phyloP scores from a whole-genome alignment of 805 yeast species.

The Clavispora asparagi region DNA sequence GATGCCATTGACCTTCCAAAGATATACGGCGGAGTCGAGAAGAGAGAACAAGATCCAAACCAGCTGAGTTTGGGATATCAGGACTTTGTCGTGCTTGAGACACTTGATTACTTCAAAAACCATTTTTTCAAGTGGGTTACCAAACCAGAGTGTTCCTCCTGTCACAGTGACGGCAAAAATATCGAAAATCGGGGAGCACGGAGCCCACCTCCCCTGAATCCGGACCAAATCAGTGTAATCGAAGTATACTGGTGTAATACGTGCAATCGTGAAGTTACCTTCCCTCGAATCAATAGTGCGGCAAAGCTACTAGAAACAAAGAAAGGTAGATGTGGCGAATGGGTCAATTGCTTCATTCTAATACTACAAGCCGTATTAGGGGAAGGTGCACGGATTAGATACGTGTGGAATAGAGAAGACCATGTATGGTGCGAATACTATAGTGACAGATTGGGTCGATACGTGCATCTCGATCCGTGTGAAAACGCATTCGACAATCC shows the following conservation, averaged over 20 bases:
- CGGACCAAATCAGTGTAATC: conserved; percentile 45
- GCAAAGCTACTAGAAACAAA: conserved; percentile 54
- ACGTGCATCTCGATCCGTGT: conserved; percentile 90
- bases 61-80: conserved; percentile 21
- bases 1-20: conserved; percentile 56
- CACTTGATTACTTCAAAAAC: conserved; percentile 51
- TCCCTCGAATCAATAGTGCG: conserved; percentile 76
- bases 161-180: conserved; percentile 39
- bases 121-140: conserved; percentile 84
- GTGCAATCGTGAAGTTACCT: conserved; percentile 49
- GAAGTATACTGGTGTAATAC: conserved; percentile 60
- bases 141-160: conserved; percentile 53
- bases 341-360: conserved; percentile 81
- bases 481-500: conserved; percentile 86
- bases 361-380: conserved; percentile 61
- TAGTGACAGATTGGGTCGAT: conserved; percentile 51
- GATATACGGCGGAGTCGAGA: conserved; percentile 59
- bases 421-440: conserved; percentile 96
- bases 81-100: conserved; percentile 30
- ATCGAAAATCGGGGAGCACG: conserved; percentile 34
- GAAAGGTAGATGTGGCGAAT: conserved; percentile 89
- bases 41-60: conserved; percentile 25
- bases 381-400: conserved; percentile 39
- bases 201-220: conserved; percentile 32
- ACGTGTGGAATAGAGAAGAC: conserved; percentile 85